phyloP scores from a whole-genome alignment of 257 asterid genomes.

The Linaria vulgaris region DNA sequence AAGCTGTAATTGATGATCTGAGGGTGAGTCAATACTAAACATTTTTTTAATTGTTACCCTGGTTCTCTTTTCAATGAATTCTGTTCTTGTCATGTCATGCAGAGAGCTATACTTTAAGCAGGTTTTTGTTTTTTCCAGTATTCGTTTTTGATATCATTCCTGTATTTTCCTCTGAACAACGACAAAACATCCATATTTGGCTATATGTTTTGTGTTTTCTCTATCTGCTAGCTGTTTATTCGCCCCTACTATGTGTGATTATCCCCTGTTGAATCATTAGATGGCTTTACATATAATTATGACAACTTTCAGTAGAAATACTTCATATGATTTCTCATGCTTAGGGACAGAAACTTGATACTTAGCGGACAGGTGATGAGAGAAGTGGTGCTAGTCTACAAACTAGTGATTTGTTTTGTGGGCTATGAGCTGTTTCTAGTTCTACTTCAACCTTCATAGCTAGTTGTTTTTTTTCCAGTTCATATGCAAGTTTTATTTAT shows the following conservation, averaged over 20 bases:
- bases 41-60: slow-evolving; percentile 4
- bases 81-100: neutral
- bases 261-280: neutral
- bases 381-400: neutral
- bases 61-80: neutral
- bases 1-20: slow-evolving; percentile 60
- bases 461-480: neutral
- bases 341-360: neutral
- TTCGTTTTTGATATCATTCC: neutral
- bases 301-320: neutral
- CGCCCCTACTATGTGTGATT: neutral
- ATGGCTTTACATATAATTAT: neutral
- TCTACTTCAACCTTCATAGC: neutral
- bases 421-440: neutral
- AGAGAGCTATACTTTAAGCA: too few species aligned
- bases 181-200: neutral
- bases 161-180: neutral
- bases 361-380: neutral
- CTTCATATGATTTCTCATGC: slow-evolving; percentile 4
- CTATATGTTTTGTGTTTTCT: neutral
- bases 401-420: neutral
- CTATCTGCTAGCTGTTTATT: neutral
- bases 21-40: slow-evolving; percentile 48
- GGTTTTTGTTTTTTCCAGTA: neutral
- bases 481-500: neutral